Evolutionary conservation across 176 grass and related monocot species (phyloP).

Genomic region (barley (Hordeum vulgare)): DNA sequence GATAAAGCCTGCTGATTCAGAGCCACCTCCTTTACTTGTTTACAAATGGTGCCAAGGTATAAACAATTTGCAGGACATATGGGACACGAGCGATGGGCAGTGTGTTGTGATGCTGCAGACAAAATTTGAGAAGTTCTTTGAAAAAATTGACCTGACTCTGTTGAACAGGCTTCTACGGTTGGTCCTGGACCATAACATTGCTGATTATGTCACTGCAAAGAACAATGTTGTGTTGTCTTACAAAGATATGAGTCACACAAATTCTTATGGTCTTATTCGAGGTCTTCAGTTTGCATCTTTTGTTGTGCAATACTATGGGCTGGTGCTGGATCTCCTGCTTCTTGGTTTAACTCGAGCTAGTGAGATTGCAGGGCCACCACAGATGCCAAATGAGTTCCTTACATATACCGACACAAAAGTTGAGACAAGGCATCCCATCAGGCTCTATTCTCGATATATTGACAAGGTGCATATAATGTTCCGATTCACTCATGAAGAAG

Average conservation of each 20-base stretch:
- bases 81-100: conserved; percentile 90
- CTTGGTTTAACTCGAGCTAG: conserved; percentile 91
- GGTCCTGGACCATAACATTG: conserved; percentile 92
- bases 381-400: conserved; percentile 98
- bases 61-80: conserved; percentile 85
- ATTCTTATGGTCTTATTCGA: conserved; percentile 93
- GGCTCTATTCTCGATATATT: conserved; percentile 91
- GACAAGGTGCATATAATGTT: conserved; percentile 95
- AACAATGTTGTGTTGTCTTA: conserved; percentile 97
- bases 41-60: conserved; percentile 99
- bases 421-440: conserved; percentile 88
- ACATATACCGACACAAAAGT: conserved; percentile 85
- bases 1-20: conserved; percentile 96
- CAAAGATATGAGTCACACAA: conserved; percentile 99
- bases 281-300: conserved; percentile 99
- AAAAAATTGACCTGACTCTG: conserved; percentile 90
- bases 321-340: conserved; percentile 84
- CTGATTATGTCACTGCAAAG: conserved; percentile 96
- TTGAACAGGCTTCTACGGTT: conserved; percentile 89
- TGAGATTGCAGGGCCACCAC: conserved; percentile 85
- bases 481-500: conserved; percentile 93
- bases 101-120: conserved; percentile 98
- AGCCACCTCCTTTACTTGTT: conserved; percentile 83
- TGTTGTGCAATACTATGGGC: conserved; percentile 93
- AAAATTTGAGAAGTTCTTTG: conserved; percentile 92